Evolutionary conservation across 371 early-diverging fungal species (phyloP).

Genomic region (Mucor irregularis): DNA sequence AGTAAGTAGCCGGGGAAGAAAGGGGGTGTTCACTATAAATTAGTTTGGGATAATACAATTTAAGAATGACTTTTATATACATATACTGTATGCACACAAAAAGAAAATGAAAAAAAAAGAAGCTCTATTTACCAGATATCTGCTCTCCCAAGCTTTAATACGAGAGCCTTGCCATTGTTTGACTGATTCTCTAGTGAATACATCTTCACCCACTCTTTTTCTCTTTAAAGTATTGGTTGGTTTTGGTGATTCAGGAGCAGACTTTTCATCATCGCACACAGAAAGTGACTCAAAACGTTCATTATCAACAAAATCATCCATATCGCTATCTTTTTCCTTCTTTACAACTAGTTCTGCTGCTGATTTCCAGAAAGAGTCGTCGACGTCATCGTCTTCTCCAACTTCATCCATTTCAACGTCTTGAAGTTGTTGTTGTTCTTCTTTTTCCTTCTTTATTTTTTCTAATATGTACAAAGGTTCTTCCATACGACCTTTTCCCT

Average conservation of each 20-base stretch:
- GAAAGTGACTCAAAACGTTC: slow-evolving; percentile 11
- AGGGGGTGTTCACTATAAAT: neutral
- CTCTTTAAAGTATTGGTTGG: neutral
- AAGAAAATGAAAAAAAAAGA: no score
- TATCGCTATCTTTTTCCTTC: neutral
- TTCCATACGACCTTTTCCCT: slow-evolving; percentile 6
- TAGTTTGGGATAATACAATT: neutral
- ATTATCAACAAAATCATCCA: slow-evolving; percentile 2
- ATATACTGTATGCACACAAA: neutral
- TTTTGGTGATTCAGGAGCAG: neutral
- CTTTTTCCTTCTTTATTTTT: neutral
- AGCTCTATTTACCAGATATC: slow-evolving; percentile 33
- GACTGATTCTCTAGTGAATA: slow-evolving; percentile 54
- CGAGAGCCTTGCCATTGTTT: slow-evolving; percentile 61
- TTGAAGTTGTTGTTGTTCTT: neutral
- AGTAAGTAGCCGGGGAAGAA: no score
- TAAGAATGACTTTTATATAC: no score
- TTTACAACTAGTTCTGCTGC: neutral
- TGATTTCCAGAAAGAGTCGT: slow-evolving; percentile 9
- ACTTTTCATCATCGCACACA: slow-evolving; percentile 3
- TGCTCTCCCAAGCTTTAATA: slow-evolving; percentile 62
- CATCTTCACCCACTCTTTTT: slow-evolving; percentile 48
- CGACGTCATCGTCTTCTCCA: neutral
- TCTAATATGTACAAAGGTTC: neutral
- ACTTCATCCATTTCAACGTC: slow-evolving; percentile 6